Evolutionary conservation across 495 filamentous ascomycete species (phyloP).

Genomic region (Hyaloscypha finlandica): DNA sequence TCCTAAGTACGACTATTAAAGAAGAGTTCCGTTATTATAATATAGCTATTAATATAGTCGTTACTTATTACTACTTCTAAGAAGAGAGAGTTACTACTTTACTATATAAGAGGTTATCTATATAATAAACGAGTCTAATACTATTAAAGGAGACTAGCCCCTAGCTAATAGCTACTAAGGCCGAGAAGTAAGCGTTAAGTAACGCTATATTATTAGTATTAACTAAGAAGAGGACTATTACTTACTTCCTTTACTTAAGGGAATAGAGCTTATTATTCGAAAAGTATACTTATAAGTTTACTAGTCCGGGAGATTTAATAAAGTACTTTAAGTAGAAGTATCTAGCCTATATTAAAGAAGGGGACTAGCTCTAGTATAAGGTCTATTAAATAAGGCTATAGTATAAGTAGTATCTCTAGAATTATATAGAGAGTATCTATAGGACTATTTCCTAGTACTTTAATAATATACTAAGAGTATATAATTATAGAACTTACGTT

Average conservation of each 20-base stretch:
- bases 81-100: constrained; percentile 34
- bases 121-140: constrained; percentile 20
- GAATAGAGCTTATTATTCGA: constrained; percentile 34
- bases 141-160: constrained; percentile 23
- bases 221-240: constrained; percentile 34
- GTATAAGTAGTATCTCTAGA: constrained; percentile 31
- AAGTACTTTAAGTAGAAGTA: constrained; percentile 48
- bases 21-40: constrained; percentile 38
- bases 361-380: constrained; percentile 27
- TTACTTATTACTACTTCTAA: constrained; percentile 38
- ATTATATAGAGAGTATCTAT: constrained; percentile 13
- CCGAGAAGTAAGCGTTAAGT: constrained; percentile 35
- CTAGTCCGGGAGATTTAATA: constrained; percentile 38
- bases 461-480: not conserved
- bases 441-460: constrained; percentile 3
- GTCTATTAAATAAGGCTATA: constrained; percentile 29
- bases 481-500: too few species aligned
- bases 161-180: constrained; percentile 26
- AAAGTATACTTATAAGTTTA: constrained; percentile 37
- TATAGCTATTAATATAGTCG: constrained; percentile 38
- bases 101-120: constrained; percentile 33
- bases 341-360: constrained; percentile 35
- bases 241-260: constrained; percentile 45
- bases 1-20: constrained; percentile 36
- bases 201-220: constrained; percentile 28